Evolutionary conservation across 1,284 basidiomycete genomes (phyloP).

Genomic region (Cryptococcus sp.): DNA sequence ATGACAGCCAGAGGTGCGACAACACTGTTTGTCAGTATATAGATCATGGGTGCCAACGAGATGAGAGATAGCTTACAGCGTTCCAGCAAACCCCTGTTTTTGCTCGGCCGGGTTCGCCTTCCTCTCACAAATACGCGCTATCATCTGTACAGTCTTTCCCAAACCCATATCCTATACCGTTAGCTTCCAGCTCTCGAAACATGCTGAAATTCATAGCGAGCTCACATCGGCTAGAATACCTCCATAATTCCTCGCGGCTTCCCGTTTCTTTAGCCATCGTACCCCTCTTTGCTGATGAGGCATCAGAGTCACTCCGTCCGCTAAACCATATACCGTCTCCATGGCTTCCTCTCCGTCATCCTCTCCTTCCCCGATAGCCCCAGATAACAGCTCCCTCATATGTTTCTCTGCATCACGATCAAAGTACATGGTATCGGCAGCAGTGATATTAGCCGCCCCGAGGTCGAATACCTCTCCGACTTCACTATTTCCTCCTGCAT

Average conservation of each 20-base stretch:
- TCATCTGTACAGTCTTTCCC: constrained; percentile 89
- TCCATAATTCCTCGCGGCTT: constrained; percentile 69
- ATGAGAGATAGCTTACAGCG: constrained; percentile 59
- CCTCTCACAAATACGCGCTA: constrained; percentile 76
- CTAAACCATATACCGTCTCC: constrained; percentile 67
- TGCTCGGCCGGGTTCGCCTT: constrained; percentile 63
- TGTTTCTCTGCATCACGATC: constrained; percentile 55
- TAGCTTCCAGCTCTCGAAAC: constrained; percentile 1
- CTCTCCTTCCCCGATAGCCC: constrained; percentile 51
- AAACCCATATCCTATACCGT: constrained; percentile 53
- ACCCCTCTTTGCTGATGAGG: constrained; percentile 81
- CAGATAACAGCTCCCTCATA: constrained; percentile 50
- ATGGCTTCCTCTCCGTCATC: constrained; percentile 55
- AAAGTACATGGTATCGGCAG: constrained; percentile 30
- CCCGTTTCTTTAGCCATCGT: constrained; percentile 81
- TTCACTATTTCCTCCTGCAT: constrained; percentile 16
- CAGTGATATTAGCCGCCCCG: constrained; percentile 23
- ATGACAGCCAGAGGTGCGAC: constrained; percentile 80
- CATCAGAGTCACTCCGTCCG: constrained; percentile 63
- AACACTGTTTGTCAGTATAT: constrained; percentile 57
- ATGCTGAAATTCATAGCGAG: constrained; percentile 1
- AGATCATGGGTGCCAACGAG: not conserved
- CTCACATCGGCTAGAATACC: constrained; percentile 90
- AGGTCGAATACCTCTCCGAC: constrained; percentile 39
- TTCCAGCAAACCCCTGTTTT: constrained; percentile 65